A percentile compares a stretch with the other conserved stretches of the same genome.
These are phyloP conservation scores for Candida hungchunana DNA, from an alignment of 805 yeast species.

Conservation along the genomic window DNA sequence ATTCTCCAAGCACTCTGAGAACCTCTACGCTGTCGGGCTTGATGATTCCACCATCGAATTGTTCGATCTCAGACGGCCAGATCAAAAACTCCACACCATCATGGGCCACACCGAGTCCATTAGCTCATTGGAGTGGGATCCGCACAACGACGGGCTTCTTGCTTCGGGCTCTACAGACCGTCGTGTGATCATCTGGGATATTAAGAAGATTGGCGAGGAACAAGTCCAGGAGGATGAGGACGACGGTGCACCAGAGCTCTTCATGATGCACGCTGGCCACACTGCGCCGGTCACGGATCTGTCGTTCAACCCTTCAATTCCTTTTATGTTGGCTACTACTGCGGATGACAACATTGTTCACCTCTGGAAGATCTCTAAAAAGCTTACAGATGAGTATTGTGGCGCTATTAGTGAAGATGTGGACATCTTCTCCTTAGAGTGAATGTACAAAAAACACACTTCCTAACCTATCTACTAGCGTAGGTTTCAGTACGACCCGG, in stretches of 20 bases:
- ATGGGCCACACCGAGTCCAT: constrained; percentile 76
- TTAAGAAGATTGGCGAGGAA: constrained; percentile 75
- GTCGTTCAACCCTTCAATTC: constrained; percentile 59
- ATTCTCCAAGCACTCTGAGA: constrained; percentile 56
- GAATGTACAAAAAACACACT: constrained; percentile 1
- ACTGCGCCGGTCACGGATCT: constrained; percentile 72
- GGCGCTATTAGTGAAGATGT: constrained; percentile 17
- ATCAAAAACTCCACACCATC: constrained; percentile 58
- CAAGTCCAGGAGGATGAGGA: constrained; percentile 84
- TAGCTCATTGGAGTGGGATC: constrained; percentile 73
- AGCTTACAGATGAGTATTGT: constrained; percentile 30
- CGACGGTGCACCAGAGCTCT: constrained; percentile 83
- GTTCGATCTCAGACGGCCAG: constrained; percentile 54
- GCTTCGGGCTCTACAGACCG: constrained; percentile 78
- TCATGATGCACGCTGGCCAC: constrained; percentile 94
- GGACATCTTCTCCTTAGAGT: constrained; percentile 22
- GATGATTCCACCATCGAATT: constrained; percentile 61
- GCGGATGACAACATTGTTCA: constrained; percentile 43
- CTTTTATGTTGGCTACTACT: constrained; percentile 69
- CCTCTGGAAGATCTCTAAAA: constrained; percentile 39
- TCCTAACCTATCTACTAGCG: constrained; percentile 2
- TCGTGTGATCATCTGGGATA: constrained; percentile 78
- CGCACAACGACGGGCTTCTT: constrained; percentile 68
- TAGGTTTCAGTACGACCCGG: constrained; percentile 3
- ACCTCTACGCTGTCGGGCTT: constrained; percentile 66